A percentile compares a stretch with the other conserved stretches of the same genome.
Evolutionary conservation across 129 eudicot genomes (phyloP).

Genomic region (Scalesia atractyloides): DNA sequence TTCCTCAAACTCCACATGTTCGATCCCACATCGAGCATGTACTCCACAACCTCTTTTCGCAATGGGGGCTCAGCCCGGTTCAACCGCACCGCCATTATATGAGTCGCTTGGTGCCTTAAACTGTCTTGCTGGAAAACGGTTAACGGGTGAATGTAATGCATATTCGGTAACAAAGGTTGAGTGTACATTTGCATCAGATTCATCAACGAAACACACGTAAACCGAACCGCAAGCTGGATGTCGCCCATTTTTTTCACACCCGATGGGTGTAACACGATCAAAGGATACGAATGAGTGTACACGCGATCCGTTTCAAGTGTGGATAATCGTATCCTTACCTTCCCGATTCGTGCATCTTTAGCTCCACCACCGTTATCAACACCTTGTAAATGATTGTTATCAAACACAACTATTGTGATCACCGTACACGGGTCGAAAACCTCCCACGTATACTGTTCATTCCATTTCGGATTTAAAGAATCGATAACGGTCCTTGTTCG

Average conservation of each 20-base stretch:
- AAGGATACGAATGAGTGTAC: conserved; percentile 40
- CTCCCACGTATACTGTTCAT: conserved; percentile 42
- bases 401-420: conserved; percentile 37
- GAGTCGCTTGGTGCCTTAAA: conserved; percentile 40
- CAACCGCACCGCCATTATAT: conserved; percentile 28
- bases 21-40: conserved; percentile 45
- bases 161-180: conserved; percentile 35
- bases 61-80: conserved; percentile 40
- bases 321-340: conserved; percentile 34
- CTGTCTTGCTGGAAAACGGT: conserved; percentile 31
- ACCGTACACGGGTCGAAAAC: conserved; percentile 42
- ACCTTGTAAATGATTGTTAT: conserved; percentile 37
- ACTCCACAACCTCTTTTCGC: conserved; percentile 42
- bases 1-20: conserved; percentile 38
- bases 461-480: conserved; percentile 36
- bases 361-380: conserved; percentile 16
- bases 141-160: conserved; percentile 41
- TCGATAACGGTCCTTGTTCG: conserved; percentile 37
- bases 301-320: conserved; percentile 41
- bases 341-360: conserved; percentile 35
- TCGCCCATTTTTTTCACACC: conserved; percentile 40
- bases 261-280: conserved; percentile 37
- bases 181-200: conserved; percentile 34
- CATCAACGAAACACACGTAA: conserved; percentile 28
- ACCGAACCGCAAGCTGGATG: conserved; percentile 40